Evolutionary conservation across 2,329 filamentous ascomycete species (phyloP).

Genomic region (Tolypocladium album): DNA sequence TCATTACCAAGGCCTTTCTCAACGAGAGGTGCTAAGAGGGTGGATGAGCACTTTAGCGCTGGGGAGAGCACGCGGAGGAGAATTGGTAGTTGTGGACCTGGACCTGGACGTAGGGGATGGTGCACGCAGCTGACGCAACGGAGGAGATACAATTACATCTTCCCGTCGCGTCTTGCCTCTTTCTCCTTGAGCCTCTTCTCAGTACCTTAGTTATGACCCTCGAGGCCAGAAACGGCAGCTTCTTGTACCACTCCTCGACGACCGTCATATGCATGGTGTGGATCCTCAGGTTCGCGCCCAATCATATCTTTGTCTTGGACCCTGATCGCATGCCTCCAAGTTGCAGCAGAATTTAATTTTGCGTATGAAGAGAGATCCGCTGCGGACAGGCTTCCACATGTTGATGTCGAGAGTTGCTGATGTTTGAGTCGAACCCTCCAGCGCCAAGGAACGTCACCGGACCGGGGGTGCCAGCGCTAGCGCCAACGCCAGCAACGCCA

Average conservation of each 20-base stretch:
- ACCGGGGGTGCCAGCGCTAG: neutral
- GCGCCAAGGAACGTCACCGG: neutral
- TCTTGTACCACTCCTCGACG: neutral
- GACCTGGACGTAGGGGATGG: slow-evolving; percentile 15
- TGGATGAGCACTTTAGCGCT: slow-evolving; percentile 17
- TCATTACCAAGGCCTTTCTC: neutral
- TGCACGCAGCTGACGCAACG: neutral
- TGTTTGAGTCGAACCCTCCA: too few relatives aligned
- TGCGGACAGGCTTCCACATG: neutral
- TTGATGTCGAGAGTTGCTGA: neutral
- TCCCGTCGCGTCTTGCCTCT: too few relatives aligned
- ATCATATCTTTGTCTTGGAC: neutral
- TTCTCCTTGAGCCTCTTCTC: too few relatives aligned
- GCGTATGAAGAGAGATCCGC: too few relatives aligned
- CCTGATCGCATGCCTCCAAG: neutral
- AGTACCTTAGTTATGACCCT: neutral
- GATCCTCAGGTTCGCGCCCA: neutral
- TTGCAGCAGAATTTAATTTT: too few relatives aligned
- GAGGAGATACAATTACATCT: too few relatives aligned
- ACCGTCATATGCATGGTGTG: neutral
- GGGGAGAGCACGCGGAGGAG: slow-evolving; percentile 18
- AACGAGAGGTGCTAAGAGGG: slow-evolving; percentile 2
- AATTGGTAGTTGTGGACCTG: slow-evolving; percentile 18
- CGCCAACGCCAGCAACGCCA: neutral
- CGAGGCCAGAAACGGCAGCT: neutral